Base-by-base conservation (phyloP, 2,329 filamentous ascomycete genomes). In the Aureobasidium namibiae region DNA sequence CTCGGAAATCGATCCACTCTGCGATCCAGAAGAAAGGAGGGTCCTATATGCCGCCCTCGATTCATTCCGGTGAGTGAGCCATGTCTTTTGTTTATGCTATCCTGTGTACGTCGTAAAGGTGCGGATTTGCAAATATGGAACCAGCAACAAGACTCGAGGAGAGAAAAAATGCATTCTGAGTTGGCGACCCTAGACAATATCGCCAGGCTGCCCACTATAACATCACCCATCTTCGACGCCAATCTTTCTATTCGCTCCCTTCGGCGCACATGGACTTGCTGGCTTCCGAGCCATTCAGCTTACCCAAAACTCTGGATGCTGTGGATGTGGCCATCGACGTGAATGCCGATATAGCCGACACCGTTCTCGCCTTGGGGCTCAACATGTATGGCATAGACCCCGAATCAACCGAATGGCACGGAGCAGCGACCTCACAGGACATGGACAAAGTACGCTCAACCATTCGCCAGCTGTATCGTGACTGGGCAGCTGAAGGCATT, bases 371-470 rank as follows among this genome's bases (percentile, higher is more conserved):
- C n/a, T 78, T 79, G 21, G 89, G 87, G 1, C 76, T 92, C 8
- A 72, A 79, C 46, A 84, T 85, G 4, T 94, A 95, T 66, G 79
- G 80, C 21, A 73, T 85, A n/a, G 61, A 66, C 66, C 46, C 59
- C 2, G 45, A 62, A 77, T 72, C 75, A 56, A 72, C 75, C 1
- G 79, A 85, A 45, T 92, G 91, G 86, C 79, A 83, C 21, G 85
- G 83, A 4, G 78, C 83, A 33, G 88, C 91, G 14, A 92, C 86
- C 44, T 75, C 84, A 26, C 78, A 78, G 23, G 92, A 97, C 68
- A 78, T 95, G 56, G 90, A 95, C 70, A 99, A 97, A 74, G 92
- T 92, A 1, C 83, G 91, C 63, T 95, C 90, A 67, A 97, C 92
- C 1, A 80, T 99, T 54, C 85, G 92, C 11, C 94, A 99, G 69